Percentiles rank a stretch among this genome's conserved stretches.
Conservation (phyloP, 2,329 filamentous ascomycete species). For the Colletotrichum sp. region DNA sequence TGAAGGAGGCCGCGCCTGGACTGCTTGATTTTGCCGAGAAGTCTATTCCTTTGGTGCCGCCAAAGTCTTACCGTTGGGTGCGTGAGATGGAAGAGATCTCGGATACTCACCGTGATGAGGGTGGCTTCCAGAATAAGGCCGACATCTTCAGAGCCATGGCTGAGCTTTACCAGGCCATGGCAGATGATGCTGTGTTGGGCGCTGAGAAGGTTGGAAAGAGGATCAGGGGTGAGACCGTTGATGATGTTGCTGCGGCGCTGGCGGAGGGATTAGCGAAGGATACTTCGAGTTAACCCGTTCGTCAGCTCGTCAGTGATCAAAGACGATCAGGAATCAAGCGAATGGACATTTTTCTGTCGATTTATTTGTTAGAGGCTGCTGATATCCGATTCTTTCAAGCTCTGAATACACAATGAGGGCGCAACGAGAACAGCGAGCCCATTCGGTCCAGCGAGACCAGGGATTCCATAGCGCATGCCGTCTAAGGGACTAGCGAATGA, state of each 20-base stretch:
- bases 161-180: slow-evolving; percentile 64
- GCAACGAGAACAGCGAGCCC: not conserved
- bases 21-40: slow-evolving; percentile 51
- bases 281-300: not conserved
- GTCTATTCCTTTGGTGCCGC: slow-evolving; percentile 64
- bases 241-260: slow-evolving; percentile 60
- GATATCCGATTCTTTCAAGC: too few species aligned
- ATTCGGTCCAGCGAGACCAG: not conserved
- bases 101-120: slow-evolving; percentile 66
- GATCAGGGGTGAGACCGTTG: slow-evolving; percentile 57
- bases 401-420: not conserved
- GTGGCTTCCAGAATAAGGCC: slow-evolving; percentile 57
- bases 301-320: not conserved
- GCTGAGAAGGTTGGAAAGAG: slow-evolving; percentile 62
- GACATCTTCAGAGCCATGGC: slow-evolving; percentile 65
- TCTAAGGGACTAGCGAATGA: not conserved
- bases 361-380: not conserved
- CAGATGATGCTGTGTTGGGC: slow-evolving; percentile 65
- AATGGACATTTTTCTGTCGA: fast-evolving
- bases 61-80: slow-evolving; percentile 83
- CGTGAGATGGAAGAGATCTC: slow-evolving; percentile 80
- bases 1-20: slow-evolving; percentile 54
- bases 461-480: not conserved
- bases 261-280: slow-evolving; percentile 51
- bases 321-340: not conserved